A percentile compares a stretch with the other conserved stretches of the same genome.
phyloP scores from a whole-genome alignment of 2,329 filamentous ascomycete genomes.

The Pezicula carpinea region DNA sequence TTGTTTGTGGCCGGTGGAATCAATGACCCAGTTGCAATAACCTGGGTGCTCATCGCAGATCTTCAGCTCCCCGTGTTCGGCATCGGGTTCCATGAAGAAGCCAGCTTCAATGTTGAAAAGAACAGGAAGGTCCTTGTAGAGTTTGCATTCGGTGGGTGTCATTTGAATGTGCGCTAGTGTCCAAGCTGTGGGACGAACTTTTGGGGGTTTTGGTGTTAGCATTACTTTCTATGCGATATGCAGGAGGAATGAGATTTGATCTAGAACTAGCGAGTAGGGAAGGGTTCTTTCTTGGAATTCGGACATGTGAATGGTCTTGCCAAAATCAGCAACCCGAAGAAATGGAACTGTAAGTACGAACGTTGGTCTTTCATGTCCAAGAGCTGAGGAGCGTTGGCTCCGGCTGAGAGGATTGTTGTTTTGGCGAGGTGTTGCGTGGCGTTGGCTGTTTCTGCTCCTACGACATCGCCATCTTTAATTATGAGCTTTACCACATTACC shows the following conservation, averaged over 20 bases:
- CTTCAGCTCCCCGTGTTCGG: slow-evolving; percentile 40
- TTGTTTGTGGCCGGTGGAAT: slow-evolving; percentile 2
- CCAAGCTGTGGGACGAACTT: slow-evolving; percentile 51
- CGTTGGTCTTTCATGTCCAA: slow-evolving; percentile 46
- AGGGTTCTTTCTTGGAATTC: too few relatives aligned
- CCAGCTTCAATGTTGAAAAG: slow-evolving; percentile 43
- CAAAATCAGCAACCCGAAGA: too few relatives aligned
- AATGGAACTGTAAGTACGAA: too few relatives aligned
- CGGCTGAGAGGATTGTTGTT: slow-evolving; percentile 43
- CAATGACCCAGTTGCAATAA: slow-evolving; percentile 42
- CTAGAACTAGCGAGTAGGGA: too few relatives aligned
- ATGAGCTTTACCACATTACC: slow-evolving; percentile 36
- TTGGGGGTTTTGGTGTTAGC: too few relatives aligned
- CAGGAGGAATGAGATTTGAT: too few relatives aligned
- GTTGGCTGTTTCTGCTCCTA: slow-evolving; percentile 39
- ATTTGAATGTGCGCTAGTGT: slow-evolving; percentile 47
- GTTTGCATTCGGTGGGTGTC: slow-evolving; percentile 36
- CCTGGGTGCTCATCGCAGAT: slow-evolving; percentile 53
- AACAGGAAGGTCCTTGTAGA: slow-evolving; percentile 44
- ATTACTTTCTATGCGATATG: too few relatives aligned
- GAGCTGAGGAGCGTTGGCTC: slow-evolving; percentile 41
- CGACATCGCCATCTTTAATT: slow-evolving; percentile 32
- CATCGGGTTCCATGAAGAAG: slow-evolving; percentile 46
- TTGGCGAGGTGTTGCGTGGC: slow-evolving; percentile 36
- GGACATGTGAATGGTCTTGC: too few relatives aligned